Percentiles rank a stretch among this genome's conserved stretches.
Conservation (phyloP, 2,329 filamentous ascomycete genomes). For the Periglandula ipomoeae region DNA sequence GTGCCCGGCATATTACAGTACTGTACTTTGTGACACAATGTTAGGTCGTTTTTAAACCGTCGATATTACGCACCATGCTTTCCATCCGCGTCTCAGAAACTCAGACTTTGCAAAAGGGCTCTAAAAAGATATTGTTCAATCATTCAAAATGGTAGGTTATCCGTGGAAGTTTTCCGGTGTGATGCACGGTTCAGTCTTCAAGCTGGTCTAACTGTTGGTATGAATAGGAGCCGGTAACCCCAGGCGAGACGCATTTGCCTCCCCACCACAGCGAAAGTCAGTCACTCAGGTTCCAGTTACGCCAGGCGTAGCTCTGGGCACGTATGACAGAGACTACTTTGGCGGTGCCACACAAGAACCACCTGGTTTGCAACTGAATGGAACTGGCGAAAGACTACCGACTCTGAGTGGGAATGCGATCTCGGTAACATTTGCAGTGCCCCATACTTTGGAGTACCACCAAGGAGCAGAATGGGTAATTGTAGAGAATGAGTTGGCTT, state of each 20-base stretch:
- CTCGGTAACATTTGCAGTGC: conserved; percentile 6
- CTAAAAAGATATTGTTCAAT: neutral
- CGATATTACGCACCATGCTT: neutral
- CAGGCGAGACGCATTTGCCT: conserved; percentile 5
- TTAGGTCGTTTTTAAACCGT: neutral
- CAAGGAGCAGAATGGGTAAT: conserved; percentile 3
- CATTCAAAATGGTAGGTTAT: neutral
- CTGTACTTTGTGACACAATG: neutral
- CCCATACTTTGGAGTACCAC: conserved; percentile 1
- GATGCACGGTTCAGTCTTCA: too few relatives aligned
- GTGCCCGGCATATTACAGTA: neutral
- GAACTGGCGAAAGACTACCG: neutral
- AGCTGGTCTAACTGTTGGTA: too few relatives aligned
- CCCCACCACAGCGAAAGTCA: conserved; percentile 5
- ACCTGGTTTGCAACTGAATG: neutral
- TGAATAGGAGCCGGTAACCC: neutral
- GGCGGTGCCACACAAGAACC: neutral
- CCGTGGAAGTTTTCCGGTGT: neutral
- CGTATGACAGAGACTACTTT: conserved; percentile 7
- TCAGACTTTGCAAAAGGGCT: neutral
- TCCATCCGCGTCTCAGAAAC: neutral
- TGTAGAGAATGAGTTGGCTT: neutral
- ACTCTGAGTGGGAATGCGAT: neutral
- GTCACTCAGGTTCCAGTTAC: conserved; percentile 6
- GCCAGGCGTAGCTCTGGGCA: conserved; percentile 6